phyloP scores from a whole-genome alignment of 805 yeast genomes.

The Yarrowia sp. region DNA sequence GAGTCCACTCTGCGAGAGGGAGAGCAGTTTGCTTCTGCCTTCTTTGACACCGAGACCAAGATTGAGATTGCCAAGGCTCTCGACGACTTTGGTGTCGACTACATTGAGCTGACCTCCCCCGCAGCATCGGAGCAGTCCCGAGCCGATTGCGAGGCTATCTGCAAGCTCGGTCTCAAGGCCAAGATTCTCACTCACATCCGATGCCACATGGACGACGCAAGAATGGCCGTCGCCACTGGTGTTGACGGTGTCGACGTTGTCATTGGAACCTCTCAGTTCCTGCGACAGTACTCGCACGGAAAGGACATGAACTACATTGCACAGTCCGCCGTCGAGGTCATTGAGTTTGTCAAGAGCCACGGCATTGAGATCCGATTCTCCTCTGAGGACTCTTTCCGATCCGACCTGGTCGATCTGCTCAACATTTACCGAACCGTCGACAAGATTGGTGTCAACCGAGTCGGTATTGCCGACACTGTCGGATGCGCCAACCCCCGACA shows the following conservation, averaged over 20 bases:
- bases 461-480: conserved; percentile 98
- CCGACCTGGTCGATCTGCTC: conserved; percentile 90
- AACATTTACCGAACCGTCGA: conserved; percentile 96
- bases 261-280: conserved; percentile 93
- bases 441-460: conserved; percentile 96
- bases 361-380: conserved; percentile 96
- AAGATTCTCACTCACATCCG: conserved; percentile 95
- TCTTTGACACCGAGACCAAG: conserved; percentile 90
- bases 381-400: conserved; percentile 96
- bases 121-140: conserved; percentile 95
- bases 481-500: conserved; percentile 99
- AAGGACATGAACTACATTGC: conserved; percentile 98
- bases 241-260: conserved; percentile 99
- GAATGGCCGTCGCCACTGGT: conserved; percentile 95
- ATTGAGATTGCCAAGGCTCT: conserved; percentile 95
- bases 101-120: conserved; percentile 95
- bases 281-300: conserved; percentile 94
- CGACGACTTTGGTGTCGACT: conserved; percentile 97
- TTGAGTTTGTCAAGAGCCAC: conserved; percentile 93
- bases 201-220: conserved; percentile 99
- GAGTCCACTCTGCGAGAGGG: conserved; percentile 98
- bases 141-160: conserved; percentile 94
- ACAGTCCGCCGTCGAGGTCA: conserved; percentile 92
- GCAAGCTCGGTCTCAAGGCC: conserved; percentile 93
- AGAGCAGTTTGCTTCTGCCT: conserved; percentile 97